Percentiles rank a stretch among this genome's conserved stretches.
Evolutionary conservation across 768 basidiomycete species (phyloP).

Genomic region (Obba rivulosa): DNA sequence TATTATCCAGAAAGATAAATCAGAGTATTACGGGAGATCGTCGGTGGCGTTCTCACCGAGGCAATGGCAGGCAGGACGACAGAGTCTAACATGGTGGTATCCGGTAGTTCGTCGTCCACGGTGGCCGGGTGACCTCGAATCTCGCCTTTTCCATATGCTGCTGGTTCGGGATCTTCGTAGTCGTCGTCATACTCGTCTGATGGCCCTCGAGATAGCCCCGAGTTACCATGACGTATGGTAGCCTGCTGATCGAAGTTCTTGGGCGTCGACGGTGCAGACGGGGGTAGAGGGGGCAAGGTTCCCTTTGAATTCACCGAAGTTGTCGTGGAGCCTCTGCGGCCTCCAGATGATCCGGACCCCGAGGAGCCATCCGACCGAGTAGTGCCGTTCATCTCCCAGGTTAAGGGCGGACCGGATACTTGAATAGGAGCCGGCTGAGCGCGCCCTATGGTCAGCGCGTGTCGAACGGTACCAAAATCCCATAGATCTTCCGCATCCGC

Average conservation of each 20-base stretch:
- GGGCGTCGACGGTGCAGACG: constrained; percentile 26
- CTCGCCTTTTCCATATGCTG: constrained; percentile 29
- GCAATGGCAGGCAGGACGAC: constrained; percentile 96
- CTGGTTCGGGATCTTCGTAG: constrained; percentile 52
- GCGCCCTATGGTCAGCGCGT: constrained; percentile 70
- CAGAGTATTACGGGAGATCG: neutral
- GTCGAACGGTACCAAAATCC: constrained; percentile 96
- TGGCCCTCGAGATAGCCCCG: constrained; percentile 36
- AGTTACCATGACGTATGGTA: constrained; percentile 40
- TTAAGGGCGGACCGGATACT: constrained; percentile 61
- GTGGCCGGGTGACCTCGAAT: constrained; percentile 17
- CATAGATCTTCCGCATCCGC: constrained; percentile 81
- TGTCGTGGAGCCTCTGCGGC: constrained; percentile 22
- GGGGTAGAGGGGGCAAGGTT: constrained; percentile 54
- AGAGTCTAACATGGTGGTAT: constrained; percentile 92
- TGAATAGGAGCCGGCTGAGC: constrained; percentile 46
- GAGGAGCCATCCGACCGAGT: constrained; percentile 37
- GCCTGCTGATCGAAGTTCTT: constrained; percentile 52
- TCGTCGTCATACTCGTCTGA: constrained; percentile 64
- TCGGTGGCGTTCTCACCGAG: constrained; percentile 55
- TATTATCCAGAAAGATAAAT: constrained; percentile 25
- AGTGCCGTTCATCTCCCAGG: constrained; percentile 74
- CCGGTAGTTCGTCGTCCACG: constrained; percentile 48
- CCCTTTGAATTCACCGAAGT: constrained; percentile 47
- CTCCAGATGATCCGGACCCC: constrained; percentile 26